A percentile compares a stretch with the other conserved stretches of the same genome.
These are phyloP conservation scores for Dentipellis fragilis DNA, from an alignment of 768 basidiomycete species.

Conservation along the genomic window DNA sequence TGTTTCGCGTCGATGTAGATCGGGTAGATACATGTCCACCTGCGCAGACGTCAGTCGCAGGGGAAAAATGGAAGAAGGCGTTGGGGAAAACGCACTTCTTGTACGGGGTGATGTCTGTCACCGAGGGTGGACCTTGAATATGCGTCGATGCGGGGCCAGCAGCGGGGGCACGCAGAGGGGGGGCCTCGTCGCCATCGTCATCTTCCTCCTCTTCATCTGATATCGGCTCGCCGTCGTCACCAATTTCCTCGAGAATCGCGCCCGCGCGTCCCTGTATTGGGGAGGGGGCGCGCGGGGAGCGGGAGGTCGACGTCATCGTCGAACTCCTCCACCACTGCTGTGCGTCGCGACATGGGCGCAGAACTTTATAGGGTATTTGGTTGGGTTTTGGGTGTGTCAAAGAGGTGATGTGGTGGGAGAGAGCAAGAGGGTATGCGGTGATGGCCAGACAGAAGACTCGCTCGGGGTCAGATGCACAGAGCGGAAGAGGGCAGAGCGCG, in stretches of 20 bases:
- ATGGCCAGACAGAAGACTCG: neutral
- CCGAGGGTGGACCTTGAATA: constrained; percentile 25
- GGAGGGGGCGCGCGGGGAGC: constrained; percentile 56
- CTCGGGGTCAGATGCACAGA: neutral
- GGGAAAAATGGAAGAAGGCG: neutral
- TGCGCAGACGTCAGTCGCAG: constrained; percentile 21
- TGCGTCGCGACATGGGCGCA: constrained; percentile 55
- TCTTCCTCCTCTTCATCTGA: constrained; percentile 15
- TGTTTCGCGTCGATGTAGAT: constrained; percentile 96
- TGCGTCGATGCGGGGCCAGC: constrained; percentile 14
- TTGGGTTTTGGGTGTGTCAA: neutral
- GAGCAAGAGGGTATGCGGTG: neutral
- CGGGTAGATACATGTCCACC: constrained; percentile 95
- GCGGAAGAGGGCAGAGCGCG: neutral
- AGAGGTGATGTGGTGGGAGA: neutral
- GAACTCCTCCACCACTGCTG: constrained; percentile 68
- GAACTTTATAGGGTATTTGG: neutral
- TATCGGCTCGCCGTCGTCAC: constrained; percentile 41
- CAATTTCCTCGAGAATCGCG: constrained; percentile 62
- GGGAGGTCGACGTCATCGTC: constrained; percentile 94
- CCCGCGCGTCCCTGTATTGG: constrained; percentile 59
- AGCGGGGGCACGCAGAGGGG: constrained; percentile 40
- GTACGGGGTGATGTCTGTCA: constrained; percentile 74
- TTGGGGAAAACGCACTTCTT: constrained; percentile 49
- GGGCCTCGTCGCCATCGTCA: constrained; percentile 29